Base-by-base conservation (phyloP, 2,329 filamentous ascomycete species). In the Hyphodiscus sp. region DNA sequence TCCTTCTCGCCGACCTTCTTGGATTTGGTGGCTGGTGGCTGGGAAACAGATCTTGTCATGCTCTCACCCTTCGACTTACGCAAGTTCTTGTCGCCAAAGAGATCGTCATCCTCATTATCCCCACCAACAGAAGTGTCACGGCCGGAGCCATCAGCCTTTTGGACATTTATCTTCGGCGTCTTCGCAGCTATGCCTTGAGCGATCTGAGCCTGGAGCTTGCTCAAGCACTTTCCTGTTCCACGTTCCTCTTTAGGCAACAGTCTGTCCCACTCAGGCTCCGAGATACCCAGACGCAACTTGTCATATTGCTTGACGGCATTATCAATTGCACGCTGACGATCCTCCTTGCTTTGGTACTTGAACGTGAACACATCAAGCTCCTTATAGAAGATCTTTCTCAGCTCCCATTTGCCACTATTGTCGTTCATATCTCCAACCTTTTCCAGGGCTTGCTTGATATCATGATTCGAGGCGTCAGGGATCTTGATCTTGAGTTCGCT, bases 351-450 rank as follows among this genome's bases (percentile, higher is more conserved):
- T 45, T 73, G 71, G 63, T 85, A 86, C 26, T 77, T 70, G 65
- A 83, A 83, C 53, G 75, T 77, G 76, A 79, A 86, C 20, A 84
- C 79, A 59, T 86, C 81, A 15, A 86, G 73, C 58, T 86, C 82
- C 67, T 78, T 83, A 76, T 78, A 86, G 57, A 75, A 80, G 20
- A 73, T 69, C 68, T 79, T 81, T 56, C 77, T 76, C 60, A 85
- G 68, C 33, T 71, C 68, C 75, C 78, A 86, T 59, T 74, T 81
- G 56, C 78, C 74, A 4, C 70, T 70, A 2, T 71, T 67, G 4
- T 72, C 58, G 53, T 77, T 73, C 51, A 75, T 74, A 53, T 79
- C 76, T 29, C 79, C 82, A 20, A 82, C 79, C 68, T 85, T 86
- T 47, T 78, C 72, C 13, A 86, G 67, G 0, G 76, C 76, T 2